Evolutionary conservation across 768 basidiomycete species (phyloP).

Genomic region (Termitomyces sp.): DNA sequence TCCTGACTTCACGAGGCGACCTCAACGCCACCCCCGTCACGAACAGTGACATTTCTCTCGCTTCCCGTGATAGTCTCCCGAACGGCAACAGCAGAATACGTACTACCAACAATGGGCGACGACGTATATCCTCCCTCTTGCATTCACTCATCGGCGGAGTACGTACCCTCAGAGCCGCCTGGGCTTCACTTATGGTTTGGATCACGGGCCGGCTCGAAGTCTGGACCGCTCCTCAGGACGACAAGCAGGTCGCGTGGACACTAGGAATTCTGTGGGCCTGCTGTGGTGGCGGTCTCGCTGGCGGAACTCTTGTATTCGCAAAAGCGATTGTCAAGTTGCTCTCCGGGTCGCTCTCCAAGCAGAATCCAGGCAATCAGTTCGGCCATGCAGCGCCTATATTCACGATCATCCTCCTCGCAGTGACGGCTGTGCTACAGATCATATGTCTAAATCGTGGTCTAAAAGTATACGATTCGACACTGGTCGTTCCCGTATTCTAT

Average conservation of each 20-base stretch:
- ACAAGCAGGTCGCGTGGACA: slow-evolving; percentile 85
- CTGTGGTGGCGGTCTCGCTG: slow-evolving; percentile 87
- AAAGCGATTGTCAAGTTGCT: slow-evolving; percentile 77
- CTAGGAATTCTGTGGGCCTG: slow-evolving; percentile 95
- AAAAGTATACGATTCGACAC: slow-evolving; percentile 85
- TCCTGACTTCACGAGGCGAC: slow-evolving; percentile 71
- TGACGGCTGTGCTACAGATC: slow-evolving; percentile 87
- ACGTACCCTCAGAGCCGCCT: slow-evolving; percentile 35
- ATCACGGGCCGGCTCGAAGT: slow-evolving; percentile 63
- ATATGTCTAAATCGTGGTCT: slow-evolving; percentile 88
- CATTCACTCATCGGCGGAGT: slow-evolving; percentile 14
- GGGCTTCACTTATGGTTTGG: slow-evolving; percentile 49
- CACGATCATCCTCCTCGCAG: slow-evolving; percentile 61
- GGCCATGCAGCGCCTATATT: slow-evolving; percentile 80
- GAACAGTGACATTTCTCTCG: slow-evolving; percentile 9
- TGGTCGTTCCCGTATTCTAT: slow-evolving; percentile 95
- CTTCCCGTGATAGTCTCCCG: not conserved
- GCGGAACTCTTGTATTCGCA: slow-evolving; percentile 83
- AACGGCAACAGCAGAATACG: slow-evolving; percentile 6
- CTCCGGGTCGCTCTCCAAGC: slow-evolving; percentile 72
- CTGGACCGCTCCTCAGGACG: slow-evolving; percentile 79
- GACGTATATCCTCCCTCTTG: slow-evolving; percentile 3
- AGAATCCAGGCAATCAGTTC: slow-evolving; percentile 86
- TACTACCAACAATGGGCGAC: not conserved
- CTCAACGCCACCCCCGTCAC: slow-evolving; percentile 58